A percentile compares a stretch with the other conserved stretches of the same genome.
These are phyloP conservation scores for Litchi chinensis DNA, from an alignment of 345 rosid species.

Conservation along the genomic window DNA sequence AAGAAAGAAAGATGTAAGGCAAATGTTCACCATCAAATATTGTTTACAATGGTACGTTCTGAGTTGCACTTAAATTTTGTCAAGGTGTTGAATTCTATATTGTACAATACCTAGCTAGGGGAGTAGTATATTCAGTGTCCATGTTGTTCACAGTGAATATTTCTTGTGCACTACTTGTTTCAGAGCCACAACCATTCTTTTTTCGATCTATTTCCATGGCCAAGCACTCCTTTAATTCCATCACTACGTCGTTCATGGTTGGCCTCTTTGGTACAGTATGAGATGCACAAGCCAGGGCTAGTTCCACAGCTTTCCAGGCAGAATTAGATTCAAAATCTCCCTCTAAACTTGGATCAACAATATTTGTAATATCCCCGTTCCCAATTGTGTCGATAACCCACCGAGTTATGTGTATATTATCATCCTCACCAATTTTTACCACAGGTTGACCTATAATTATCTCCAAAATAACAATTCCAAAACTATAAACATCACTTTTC, in stretches of 20 bases:
- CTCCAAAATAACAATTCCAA: constrained; percentile 47
- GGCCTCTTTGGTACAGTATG: constrained; percentile 34
- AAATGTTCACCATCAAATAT: too few species aligned
- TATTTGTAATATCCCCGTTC: constrained; percentile 41
- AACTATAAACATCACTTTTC: constrained; percentile 49
- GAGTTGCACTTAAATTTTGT: not conserved
- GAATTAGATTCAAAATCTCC: constrained; percentile 39
- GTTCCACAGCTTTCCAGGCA: constrained; percentile 45
- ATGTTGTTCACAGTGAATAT: not conserved
- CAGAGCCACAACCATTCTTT: not conserved
- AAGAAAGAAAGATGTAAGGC: too few species aligned
- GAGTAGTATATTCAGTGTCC: not conserved
- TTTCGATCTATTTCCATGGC: not conserved
- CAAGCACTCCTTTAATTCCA: constrained; percentile 31
- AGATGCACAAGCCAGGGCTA: constrained; percentile 45
- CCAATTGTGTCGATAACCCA: constrained; percentile 38
- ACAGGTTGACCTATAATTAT: constrained; percentile 39
- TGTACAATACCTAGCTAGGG: not conserved
- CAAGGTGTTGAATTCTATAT: not conserved
- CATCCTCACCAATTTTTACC: constrained; percentile 8
- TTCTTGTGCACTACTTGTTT: not conserved
- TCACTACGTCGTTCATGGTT: constrained; percentile 36
- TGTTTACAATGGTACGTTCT: not conserved
- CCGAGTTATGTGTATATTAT: constrained; percentile 29
- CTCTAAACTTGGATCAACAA: constrained; percentile 43